Conservation (phyloP, 805 yeast genomes). For the Saturnispora diversa region DNA sequence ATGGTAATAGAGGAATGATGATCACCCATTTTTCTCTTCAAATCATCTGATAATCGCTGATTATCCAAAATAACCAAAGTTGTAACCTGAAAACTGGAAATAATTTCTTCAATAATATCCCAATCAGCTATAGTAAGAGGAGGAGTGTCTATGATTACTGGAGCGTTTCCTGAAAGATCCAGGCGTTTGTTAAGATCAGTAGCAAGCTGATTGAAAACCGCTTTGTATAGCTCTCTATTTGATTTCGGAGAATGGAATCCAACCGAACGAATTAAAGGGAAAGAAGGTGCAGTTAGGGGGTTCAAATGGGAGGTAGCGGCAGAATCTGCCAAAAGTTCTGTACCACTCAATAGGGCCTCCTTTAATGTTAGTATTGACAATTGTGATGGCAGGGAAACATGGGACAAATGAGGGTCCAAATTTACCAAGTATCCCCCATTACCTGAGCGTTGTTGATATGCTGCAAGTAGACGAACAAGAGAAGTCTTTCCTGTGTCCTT, state of each 20-base stretch:
- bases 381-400: constrained; percentile 63
- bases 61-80: constrained; percentile 65
- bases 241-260: constrained; percentile 7
- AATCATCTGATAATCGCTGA: constrained; percentile 59
- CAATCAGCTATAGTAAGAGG: constrained; percentile 44
- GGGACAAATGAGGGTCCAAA: constrained; percentile 58
- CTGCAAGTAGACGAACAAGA: constrained; percentile 54
- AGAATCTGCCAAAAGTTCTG: constrained; percentile 6
- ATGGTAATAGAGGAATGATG: constrained; percentile 28
- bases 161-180: constrained; percentile 45
- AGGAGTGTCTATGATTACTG: constrained; percentile 71
- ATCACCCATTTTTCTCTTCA: constrained; percentile 41
- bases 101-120: constrained; percentile 45
- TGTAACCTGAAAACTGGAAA: constrained; percentile 51
- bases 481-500: constrained; percentile 72
- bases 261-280: constrained; percentile 1
- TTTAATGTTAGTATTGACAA: constrained; percentile 45
- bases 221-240: constrained; percentile 4
- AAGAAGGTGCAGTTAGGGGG: not conserved
- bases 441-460: constrained; percentile 65
- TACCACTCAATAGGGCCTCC: not conserved
- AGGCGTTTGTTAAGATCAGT: constrained; percentile 2
- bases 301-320: constrained; percentile 4
- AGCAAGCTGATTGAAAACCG: constrained; percentile 1
- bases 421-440: constrained; percentile 68